Base-by-base conservation (phyloP, 176 grass and related monocot species). In the Guadua angustifolia region DNA sequence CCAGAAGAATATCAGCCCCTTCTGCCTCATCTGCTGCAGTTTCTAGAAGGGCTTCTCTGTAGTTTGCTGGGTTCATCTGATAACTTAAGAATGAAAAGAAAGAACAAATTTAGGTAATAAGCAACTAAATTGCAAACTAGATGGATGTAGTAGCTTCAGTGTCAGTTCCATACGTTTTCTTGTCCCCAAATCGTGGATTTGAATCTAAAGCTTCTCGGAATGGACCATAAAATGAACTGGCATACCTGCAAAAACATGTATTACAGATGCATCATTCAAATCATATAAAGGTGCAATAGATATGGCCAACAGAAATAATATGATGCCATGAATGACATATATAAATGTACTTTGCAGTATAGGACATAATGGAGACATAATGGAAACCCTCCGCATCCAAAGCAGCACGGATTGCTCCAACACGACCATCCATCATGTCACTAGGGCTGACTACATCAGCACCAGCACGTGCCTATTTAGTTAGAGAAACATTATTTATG, bases 351-450 rank as follows among this genome's bases (percentile, higher is more conserved):
- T 99, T 95, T 71, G 93, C 96, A 2, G 96, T 99, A 82, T 99
- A 99, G 15, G 96, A 99, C 93, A 99, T 95, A 67, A 98, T 98
- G 35, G 96, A 98, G 15, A 98, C 96, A 88, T 94, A 91, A 72
- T 94, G 78, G 72, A 99, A 99, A 33, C 96, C 96, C 90, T 95
- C 96, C 64, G 93, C 85, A 78, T 99, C 96, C n/a, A 99, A 84
- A 69, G 96, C 96, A 77, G 85, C 78, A 56, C 93, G 93, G 67
- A 98, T 90, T 75, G 96, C 96, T 85, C 89, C 89, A 85, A 98
- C 47, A 60, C 96, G 93, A 10, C 96, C 93, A 72, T 98, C 96
- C 93, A 98, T 98, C 96, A 98, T 98, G 72, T 98, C 96, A 75
- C 96, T 98, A 36, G 96, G 96, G 70, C 96, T 98, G 71, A 98